Evolutionary conservation across 257 asterid genomes (phyloP), one percentile per base, ranked within the genome.

Genomic region (Coffea canephora): DNA sequence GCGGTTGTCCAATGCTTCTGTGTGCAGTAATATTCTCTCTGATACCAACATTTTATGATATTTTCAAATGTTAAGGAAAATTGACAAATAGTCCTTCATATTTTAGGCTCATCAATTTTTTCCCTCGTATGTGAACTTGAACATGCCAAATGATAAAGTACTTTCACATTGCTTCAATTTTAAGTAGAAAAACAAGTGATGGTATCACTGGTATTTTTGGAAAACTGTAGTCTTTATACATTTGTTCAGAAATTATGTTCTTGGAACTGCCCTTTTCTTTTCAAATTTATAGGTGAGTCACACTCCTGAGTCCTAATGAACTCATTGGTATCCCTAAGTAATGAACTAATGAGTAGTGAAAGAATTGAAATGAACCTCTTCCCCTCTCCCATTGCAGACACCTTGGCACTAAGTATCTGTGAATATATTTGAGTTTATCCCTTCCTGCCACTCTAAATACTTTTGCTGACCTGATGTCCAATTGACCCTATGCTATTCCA

Each of bases 1-100:
- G 0, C 70, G 77, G 13, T 82, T 80, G 69, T 83, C 83, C 52
- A 25, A 73, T 64, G 80, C 73, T 73, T 72, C 84, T 66, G 48
- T 73, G 71, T 34, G 73, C 76, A 79, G 87, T 71, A 73, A 81
- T 76, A 54, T 49, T 78, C 82, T 69, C 52, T 59, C 71, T 49
- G 50, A 43, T 16, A 39, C 41, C 66, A 21, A 59, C 78, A 36
- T 74, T 77, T 69, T 19, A 71, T 69, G 57, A 25, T 55, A 43
- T 25, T 71, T 65, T 43, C 19, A 43, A 12, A 71, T 46, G 64
- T 54, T 54, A 68, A 46, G 50, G 14, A 36, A 52, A 54, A 49
- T 78, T 31, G 55, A 34, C 8, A 27, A 23, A 15, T 50, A 5
- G 77, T 27, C 49, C 68, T 74, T 49, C 76, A 13, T 25, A 50